Conservation (phyloP, 2,329 filamentous ascomycete species). For the Rugonectria rugulosa region DNA sequence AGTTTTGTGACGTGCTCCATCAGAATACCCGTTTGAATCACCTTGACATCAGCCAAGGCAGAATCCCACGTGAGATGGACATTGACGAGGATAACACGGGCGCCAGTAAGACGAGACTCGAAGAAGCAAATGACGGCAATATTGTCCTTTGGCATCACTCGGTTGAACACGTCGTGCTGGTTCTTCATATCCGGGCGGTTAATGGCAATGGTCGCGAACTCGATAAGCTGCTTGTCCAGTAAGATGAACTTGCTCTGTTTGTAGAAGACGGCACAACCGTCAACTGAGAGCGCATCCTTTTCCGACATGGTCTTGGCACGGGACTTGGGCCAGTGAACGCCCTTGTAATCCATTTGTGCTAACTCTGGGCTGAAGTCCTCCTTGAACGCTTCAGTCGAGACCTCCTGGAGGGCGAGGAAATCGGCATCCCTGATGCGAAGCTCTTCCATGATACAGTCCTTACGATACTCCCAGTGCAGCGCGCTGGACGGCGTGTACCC, state of each 20-base stretch:
- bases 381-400: slow-evolving; percentile 90
- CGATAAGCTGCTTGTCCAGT: slow-evolving; percentile 92
- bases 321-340: slow-evolving; percentile 90
- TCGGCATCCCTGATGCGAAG: slow-evolving; percentile 82
- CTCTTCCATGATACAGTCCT: slow-evolving; percentile 83
- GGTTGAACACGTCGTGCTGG: slow-evolving; percentile 96
- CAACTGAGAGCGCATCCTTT: slow-evolving; percentile 86
- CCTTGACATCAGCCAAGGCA: slow-evolving; percentile 88
- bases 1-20: slow-evolving; percentile 91
- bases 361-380: slow-evolving; percentile 90
- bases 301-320: slow-evolving; percentile 92
- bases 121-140: slow-evolving; percentile 93
- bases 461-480: slow-evolving; percentile 86
- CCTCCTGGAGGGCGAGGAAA: slow-evolving; percentile 91
- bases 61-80: slow-evolving; percentile 97
- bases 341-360: slow-evolving; percentile 88
- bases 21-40: slow-evolving; percentile 93
- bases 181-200: slow-evolving; percentile 97
- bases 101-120: slow-evolving; percentile 90
- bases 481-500: slow-evolving; percentile 88
- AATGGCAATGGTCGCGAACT: slow-evolving; percentile 91
- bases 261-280: slow-evolving; percentile 97
- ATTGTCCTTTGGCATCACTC: slow-evolving; percentile 97
- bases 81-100: slow-evolving; percentile 90
- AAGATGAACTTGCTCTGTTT: slow-evolving; percentile 94